A percentile compares a stretch with the other conserved stretches of the same genome.
These are phyloP conservation scores for Aspergillus biplanus DNA, from an alignment of 495 filamentous ascomycete species.

Conservation along the genomic window DNA sequence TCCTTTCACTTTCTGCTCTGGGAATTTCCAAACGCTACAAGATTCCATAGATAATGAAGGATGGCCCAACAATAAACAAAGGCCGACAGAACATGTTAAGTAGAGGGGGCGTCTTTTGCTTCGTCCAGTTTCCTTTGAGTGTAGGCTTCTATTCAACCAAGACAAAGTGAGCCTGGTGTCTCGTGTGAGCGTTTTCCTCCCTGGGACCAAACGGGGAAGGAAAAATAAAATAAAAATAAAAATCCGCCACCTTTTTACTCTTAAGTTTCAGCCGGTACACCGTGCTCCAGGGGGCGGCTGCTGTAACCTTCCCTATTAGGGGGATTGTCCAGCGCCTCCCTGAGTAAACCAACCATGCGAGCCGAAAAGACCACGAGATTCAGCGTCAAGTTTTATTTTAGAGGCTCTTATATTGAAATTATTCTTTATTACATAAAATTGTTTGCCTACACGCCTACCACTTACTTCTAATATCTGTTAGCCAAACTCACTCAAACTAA, in stretches of 20 bases:
- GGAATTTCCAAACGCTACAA: too few relatives aligned
- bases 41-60: too few relatives aligned
- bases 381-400: background rate
- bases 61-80: too few relatives aligned
- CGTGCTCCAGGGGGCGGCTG: background rate
- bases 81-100: too few relatives aligned
- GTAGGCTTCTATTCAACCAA: too few relatives aligned
- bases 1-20: background rate
- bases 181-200: slow-evolving; percentile 7
- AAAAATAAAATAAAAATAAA: background rate
- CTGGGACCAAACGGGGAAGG: background rate
- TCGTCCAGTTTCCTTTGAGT: too few relatives aligned
- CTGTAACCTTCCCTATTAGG: background rate
- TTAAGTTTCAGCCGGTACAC: too few relatives aligned
- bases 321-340: background rate
- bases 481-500: background rate
- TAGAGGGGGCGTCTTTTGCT: too few relatives aligned
- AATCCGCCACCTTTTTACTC: background rate
- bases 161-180: background rate
- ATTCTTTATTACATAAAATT: background rate
- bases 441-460: background rate
- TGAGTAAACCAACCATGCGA: background rate
- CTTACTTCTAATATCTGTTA: background rate
- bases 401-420: background rate
- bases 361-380: background rate